Evolutionary conservation across 192 early-diverging fungal genomes (phyloP), one percentile per base, ranked within the genome.

Genomic region (Physocladia obscura): DNA sequence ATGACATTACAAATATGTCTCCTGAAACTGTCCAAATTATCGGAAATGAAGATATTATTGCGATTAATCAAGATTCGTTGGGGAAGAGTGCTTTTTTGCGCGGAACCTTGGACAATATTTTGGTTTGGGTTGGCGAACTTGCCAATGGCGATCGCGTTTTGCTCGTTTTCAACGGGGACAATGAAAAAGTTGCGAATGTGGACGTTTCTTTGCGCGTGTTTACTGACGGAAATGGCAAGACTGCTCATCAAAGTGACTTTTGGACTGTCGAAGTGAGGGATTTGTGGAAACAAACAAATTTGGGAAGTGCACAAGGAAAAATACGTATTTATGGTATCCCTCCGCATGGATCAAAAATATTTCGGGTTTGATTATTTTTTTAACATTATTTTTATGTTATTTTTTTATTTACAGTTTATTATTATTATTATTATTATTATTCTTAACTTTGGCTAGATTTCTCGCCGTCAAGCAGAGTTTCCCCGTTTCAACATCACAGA

Each of bases 11-110:
- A 54, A 76, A 31, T 39, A 79, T 50, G 61, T 62, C 52, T 4
- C 21, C 59, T 1, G 39, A 34, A 2, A 57, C 64, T 15, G 17
- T 69, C n/a, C 49, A 49, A 22, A 83, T 83, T 37, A n/a, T 86
- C 0, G 54, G 48, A 11, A 81, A 86, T 67, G 32, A 44, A 11
- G 81, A 88, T 22, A 75, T 87, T 26, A 86, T 89, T 60, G 81
- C 76, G 4, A 63, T 89, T 54, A 86, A 86, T 49, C 88, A 89
- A 73, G 88, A 89, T 62, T 52, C 76, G 6, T 70, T 87, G 0
- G 85, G 84, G 27, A 57, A 49, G 29, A 34, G 70, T 21, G 80
- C 77, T 4, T 22, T 49, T 32, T 44, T 67, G 19, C 57, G 70
- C 17, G 69, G 50, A 26, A 26, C 15, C 1, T 47, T 59, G 32